Evolutionary conservation across 306 rosid genomes (phyloP).

Genomic region (Acacia confusa): DNA sequence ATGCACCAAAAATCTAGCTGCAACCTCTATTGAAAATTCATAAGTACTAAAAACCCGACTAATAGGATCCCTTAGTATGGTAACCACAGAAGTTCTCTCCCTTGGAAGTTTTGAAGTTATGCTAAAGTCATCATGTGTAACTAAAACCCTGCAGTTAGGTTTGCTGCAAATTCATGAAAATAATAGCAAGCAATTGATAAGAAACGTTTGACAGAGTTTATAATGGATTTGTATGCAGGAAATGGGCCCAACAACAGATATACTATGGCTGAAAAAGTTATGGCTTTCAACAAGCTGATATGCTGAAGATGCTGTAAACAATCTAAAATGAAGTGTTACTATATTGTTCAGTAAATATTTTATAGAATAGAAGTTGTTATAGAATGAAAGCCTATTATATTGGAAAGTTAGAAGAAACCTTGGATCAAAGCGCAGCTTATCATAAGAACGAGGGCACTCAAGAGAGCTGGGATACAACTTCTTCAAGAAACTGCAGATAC

Average conservation of each 20-base stretch:
- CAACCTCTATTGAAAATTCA: constrained; percentile 95
- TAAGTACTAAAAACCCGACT: constrained; percentile 90
- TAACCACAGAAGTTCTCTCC: constrained; percentile 86
- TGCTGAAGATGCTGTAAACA: constrained; percentile 24
- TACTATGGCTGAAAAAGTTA: constrained; percentile 5
- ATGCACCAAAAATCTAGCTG: constrained; percentile 95
- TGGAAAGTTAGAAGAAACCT: constrained; percentile 48
- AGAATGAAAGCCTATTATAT: not conserved
- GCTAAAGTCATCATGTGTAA: constrained; percentile 95
- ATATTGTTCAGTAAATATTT: constrained; percentile 20
- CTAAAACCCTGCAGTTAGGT: constrained; percentile 75
- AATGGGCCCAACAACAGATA: constrained; percentile 24
- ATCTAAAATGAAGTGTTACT: constrained; percentile 21
- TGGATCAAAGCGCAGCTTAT: constrained; percentile 94
- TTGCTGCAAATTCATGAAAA: constrained; percentile 56
- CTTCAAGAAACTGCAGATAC: constrained; percentile 68
- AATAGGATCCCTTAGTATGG: constrained; percentile 93
- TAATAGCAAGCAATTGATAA: constrained; percentile 28
- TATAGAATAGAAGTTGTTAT: not conserved
- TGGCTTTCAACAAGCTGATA: constrained; percentile 26
- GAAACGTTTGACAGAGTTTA: constrained; percentile 2
- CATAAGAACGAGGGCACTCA: constrained; percentile 97
- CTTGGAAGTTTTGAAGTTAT: constrained; percentile 81
- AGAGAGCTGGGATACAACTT: constrained; percentile 71
- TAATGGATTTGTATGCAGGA: not conserved